These are phyloP conservation scores for Acer saccharum DNA, from an alignment of 345 rosid genomes.

Conservation along the genomic window DNA sequence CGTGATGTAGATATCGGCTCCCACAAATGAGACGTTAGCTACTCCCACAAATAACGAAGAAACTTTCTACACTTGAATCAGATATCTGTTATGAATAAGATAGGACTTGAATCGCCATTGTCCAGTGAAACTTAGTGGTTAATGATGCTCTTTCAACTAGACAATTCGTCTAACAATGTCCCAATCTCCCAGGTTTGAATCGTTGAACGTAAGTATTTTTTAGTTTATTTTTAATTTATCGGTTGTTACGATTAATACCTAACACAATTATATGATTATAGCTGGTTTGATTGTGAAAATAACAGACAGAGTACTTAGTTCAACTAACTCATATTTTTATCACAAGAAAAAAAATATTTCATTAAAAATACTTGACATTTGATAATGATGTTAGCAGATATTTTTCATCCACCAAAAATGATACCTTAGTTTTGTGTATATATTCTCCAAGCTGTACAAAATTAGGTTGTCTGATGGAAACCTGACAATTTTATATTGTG, in stretches of 20 bases:
- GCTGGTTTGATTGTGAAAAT: neutral
- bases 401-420: neutral
- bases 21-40: too few species aligned
- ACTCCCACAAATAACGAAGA: too few species aligned
- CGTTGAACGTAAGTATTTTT: too few species aligned
- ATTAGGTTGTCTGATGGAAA: neutral
- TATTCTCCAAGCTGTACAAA: neutral
- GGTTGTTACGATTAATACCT: neutral
- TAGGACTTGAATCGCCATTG: too few species aligned
- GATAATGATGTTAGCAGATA: neutral
- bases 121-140: too few species aligned
- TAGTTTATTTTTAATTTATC: too few species aligned
- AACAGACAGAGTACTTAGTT: neutral
- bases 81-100: too few species aligned
- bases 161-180: too few species aligned
- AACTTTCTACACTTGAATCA: too few species aligned
- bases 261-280: neutral
- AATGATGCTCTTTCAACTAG: too few species aligned
- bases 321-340: neutral
- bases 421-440: neutral
- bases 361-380: neutral
- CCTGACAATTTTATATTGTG: neutral
- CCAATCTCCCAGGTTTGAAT: too few species aligned
- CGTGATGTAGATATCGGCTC: too few species aligned
- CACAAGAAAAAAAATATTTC: neutral